phyloP scores from a whole-genome alignment of 768 basidiomycete species.

The Boletus pseudopeckii region DNA sequence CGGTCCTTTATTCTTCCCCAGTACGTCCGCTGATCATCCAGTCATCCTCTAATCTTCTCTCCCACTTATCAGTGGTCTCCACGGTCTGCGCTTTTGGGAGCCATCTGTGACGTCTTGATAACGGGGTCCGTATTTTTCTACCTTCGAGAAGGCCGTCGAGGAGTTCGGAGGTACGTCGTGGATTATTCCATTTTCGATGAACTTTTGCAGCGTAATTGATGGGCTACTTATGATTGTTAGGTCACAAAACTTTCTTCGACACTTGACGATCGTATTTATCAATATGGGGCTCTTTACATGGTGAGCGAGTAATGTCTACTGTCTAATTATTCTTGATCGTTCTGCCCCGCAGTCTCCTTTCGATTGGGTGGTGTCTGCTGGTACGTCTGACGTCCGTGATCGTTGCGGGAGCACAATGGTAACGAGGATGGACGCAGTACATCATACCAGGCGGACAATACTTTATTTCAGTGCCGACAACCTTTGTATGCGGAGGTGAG shows the following conservation, averaged over 20 bases:
- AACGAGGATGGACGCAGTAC: neutral
- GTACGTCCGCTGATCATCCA: neutral
- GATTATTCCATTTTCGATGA: no score
- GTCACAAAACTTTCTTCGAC: conserved; percentile 4
- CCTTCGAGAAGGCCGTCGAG: conserved; percentile 12
- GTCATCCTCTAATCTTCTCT: neutral
- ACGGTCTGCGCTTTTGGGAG: conserved; percentile 27
- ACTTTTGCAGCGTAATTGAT: neutral
- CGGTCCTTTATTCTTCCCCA: neutral
- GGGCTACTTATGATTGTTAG: neutral
- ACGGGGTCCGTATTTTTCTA: conserved; percentile 20
- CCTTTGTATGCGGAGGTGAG: conserved; percentile 4
- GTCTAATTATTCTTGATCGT: neutral
- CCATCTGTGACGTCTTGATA: conserved; percentile 12
- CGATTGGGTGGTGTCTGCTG: conserved; percentile 9
- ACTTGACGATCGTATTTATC: conserved; percentile 9
- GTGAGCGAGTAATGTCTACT: neutral
- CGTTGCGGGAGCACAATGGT: neutral
- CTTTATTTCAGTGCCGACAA: neutral
- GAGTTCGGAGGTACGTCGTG: conserved; percentile 1
- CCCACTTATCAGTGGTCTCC: conserved; percentile 9
- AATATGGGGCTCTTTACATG: conserved; percentile 15
- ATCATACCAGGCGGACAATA: neutral
- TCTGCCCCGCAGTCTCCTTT: neutral
- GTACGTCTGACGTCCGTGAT: neutral